These are phyloP conservation scores for Lagenidium giganteum DNA, from an alignment of 352 stramenopile genomes.

Conservation along the genomic window DNA sequence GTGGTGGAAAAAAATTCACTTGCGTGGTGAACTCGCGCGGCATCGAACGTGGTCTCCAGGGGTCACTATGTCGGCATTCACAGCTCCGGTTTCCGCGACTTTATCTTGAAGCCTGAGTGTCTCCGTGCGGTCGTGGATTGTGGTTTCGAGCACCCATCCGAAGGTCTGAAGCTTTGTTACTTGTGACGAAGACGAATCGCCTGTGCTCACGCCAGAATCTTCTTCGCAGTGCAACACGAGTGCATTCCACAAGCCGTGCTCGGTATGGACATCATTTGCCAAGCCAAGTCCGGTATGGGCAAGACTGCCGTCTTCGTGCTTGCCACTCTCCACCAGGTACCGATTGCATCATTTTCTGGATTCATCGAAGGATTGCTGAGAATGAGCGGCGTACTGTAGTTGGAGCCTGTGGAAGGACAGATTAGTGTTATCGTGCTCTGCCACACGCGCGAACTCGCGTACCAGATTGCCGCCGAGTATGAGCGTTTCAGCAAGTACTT, in stretches of 20 bases:
- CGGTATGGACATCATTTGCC: conserved; percentile 99
- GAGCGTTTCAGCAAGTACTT: conserved; percentile 99
- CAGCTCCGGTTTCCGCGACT: conserved; percentile 99
- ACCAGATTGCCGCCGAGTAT: conserved; percentile 99
- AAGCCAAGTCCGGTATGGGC: conserved; percentile 99
- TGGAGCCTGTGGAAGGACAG: conserved; percentile 87
- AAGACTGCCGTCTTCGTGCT: conserved; percentile 99
- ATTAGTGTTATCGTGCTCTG: conserved; percentile 98
- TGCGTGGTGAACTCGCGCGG: too few species aligned
- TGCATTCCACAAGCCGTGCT: conserved; percentile 99
- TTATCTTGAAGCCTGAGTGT: conserved; percentile 99
- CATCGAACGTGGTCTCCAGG: conserved; percentile 69
- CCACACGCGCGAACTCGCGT: conserved; percentile 99
- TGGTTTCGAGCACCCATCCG: conserved; percentile 99
- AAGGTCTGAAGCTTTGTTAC: conserved; percentile 75
- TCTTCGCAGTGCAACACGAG: conserved; percentile 95
- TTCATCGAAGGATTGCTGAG: too few species aligned
- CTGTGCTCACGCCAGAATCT: too few species aligned
- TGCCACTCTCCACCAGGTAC: conserved; percentile 98
- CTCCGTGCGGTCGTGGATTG: conserved; percentile 98
- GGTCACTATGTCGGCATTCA: conserved; percentile 99
- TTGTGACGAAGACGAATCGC: background rate
- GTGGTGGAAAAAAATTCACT: conserved; percentile 4
- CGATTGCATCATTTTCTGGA: background rate
- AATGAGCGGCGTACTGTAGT: conserved; percentile 32